Evolutionary conservation across 192 early-diverging fungal genomes (phyloP).

Genomic region (Backusella parvicylindrica): DNA sequence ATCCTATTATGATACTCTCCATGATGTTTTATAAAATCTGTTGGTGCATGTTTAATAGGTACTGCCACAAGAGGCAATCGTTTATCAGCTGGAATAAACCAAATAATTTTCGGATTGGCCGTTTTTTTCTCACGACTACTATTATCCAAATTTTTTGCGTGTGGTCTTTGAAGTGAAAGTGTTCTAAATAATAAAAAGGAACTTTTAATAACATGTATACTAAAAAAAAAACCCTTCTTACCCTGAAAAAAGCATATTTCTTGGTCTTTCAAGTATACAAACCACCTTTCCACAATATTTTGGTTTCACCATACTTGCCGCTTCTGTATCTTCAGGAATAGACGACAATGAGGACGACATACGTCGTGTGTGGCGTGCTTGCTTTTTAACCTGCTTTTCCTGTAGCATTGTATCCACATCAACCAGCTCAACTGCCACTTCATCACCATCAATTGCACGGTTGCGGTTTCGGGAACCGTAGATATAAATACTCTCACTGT

Average conservation of each 20-base stretch:
- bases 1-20: constrained; percentile 49
- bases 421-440: constrained; percentile 67
- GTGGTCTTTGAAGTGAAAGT: constrained; percentile 3
- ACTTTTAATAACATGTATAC: no score
- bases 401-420: constrained; percentile 55
- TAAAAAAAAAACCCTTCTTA: no score
- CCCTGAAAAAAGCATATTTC: constrained; percentile 47
- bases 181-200: no score
- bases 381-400: constrained; percentile 44
- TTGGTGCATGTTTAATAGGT: constrained; percentile 62
- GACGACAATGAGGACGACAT: constrained; percentile 35
- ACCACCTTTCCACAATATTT: constrained; percentile 51
- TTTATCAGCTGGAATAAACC: constrained; percentile 80
- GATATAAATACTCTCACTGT: constrained; percentile 67
- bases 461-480: constrained; percentile 67
- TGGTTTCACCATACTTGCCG: constrained; percentile 32
- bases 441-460: constrained; percentile 76
- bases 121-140: constrained; percentile 34
- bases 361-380: constrained; percentile 42
- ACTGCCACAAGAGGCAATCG: constrained; percentile 69
- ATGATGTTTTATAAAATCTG: constrained; percentile 64
- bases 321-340: constrained; percentile 45
- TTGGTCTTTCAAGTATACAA: constrained; percentile 45
- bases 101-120: constrained; percentile 50
- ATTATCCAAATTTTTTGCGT: not conserved